A percentile compares a stretch with the other conserved stretches of the same genome.
Evolutionary conservation across 768 basidiomycete species (phyloP).

Genomic region (Amanita molliuscula): DNA sequence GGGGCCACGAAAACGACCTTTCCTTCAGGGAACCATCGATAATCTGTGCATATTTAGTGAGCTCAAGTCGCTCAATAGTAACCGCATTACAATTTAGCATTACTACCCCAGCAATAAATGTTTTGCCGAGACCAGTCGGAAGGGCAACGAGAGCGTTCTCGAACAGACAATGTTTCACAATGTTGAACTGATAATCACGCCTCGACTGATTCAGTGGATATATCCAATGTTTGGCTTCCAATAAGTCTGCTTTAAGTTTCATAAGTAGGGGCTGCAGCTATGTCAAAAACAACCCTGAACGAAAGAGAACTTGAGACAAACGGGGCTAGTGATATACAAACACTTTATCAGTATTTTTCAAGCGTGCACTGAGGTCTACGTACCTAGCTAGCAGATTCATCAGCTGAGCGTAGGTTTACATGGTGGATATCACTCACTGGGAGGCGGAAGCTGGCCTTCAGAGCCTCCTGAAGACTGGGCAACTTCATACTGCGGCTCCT

Average conservation of each 20-base stretch:
- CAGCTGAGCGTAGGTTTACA: neutral
- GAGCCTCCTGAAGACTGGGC: constrained; percentile 41
- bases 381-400: constrained; percentile 37
- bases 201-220: constrained; percentile 84
- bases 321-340: constrained; percentile 4
- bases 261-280: constrained; percentile 52
- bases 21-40: constrained; percentile 87
- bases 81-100: constrained; percentile 70
- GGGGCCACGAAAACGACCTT: constrained; percentile 95
- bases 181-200: constrained; percentile 93
- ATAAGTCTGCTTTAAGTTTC: constrained; percentile 68
- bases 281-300: neutral
- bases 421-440: constrained; percentile 33
- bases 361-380: constrained; percentile 15
- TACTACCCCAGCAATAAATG: constrained; percentile 92
- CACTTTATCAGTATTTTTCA: neutral
- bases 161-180: constrained; percentile 74
- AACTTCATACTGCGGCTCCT: constrained; percentile 42
- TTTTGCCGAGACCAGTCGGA: constrained; percentile 96
- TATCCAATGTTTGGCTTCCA: constrained; percentile 79
- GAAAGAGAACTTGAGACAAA: neutral
- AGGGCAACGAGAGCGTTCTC: constrained; percentile 92
- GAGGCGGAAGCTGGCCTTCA: constrained; percentile 38
- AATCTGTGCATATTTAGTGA: constrained; percentile 37
- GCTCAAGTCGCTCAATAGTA: neutral